These are phyloP conservation scores for Diaporthe ilicicola DNA, from an alignment of 2,329 filamentous ascomycete species.

Conservation along the genomic window DNA sequence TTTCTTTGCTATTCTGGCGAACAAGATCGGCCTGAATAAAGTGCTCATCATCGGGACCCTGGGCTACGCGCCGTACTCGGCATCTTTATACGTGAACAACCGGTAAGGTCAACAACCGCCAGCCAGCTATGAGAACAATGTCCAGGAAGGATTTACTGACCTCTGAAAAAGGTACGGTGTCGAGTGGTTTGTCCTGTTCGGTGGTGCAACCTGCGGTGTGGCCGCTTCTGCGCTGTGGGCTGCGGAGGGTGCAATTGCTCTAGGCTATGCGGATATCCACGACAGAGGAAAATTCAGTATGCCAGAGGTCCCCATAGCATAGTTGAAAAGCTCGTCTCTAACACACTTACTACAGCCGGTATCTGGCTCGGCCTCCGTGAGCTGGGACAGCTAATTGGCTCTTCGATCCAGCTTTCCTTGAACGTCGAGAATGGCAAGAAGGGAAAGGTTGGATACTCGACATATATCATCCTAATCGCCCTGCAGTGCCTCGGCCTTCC, in stretches of 20 bases:
- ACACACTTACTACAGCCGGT: conserved; percentile 43
- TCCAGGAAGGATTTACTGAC: background rate
- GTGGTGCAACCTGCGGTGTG: conserved; percentile 51
- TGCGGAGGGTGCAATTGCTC: conserved; percentile 45
- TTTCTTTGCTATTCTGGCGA: conserved; percentile 49
- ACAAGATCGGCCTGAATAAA: conserved; percentile 51
- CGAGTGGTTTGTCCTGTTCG: conserved; percentile 54
- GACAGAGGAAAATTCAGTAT: conserved; percentile 52
- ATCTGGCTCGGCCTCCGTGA: conserved; percentile 63
- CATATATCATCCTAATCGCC: conserved; percentile 50
- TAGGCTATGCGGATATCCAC: conserved; percentile 55
- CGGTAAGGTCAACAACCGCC: conserved; percentile 30
- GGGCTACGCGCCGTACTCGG: conserved; percentile 54
- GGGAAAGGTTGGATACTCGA: conserved; percentile 56
- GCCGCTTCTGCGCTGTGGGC: conserved; percentile 49
- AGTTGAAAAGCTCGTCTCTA: background rate
- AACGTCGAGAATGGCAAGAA: conserved; percentile 52
- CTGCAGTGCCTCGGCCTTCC: conserved; percentile 56
- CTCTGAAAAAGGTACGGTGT: conserved; percentile 41
- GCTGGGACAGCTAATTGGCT: conserved; percentile 60
- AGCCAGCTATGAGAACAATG: too few relatives aligned
- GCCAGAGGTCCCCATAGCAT: background rate
- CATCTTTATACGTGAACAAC: conserved; percentile 54
- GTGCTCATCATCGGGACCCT: conserved; percentile 52
- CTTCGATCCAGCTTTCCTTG: conserved; percentile 58